Evolutionary conservation across 2,329 filamentous ascomycete genomes (phyloP).

Genomic region (Monosporascus sp.): DNA sequence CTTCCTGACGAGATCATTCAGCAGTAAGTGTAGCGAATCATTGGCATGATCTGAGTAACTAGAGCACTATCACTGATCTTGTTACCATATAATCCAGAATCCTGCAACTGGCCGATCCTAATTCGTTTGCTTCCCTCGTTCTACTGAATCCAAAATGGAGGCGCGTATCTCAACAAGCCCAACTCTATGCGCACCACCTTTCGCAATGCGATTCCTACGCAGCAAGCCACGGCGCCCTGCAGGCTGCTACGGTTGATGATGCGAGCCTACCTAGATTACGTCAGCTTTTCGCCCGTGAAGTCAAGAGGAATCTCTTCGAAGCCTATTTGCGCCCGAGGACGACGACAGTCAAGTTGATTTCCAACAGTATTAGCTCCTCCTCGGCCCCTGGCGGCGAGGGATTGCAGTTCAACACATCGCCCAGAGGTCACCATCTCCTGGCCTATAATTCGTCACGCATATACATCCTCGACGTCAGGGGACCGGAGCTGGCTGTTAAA

Average conservation of each 20-base stretch:
- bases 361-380: slow-evolving; percentile 76
- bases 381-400: slow-evolving; percentile 79
- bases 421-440: slow-evolving; percentile 66
- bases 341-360: slow-evolving; percentile 74
- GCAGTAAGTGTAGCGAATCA: slow-evolving; percentile 42
- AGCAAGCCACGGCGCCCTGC: slow-evolving; percentile 37
- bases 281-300: slow-evolving; percentile 60
- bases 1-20: slow-evolving; percentile 66
- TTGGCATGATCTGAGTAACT: slow-evolving; percentile 2
- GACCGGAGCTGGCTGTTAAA: slow-evolving; percentile 55
- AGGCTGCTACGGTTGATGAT: slow-evolving; percentile 32
- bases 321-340: slow-evolving; percentile 65
- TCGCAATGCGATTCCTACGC: slow-evolving; percentile 55
- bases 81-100: slow-evolving; percentile 42
- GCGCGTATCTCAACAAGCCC: slow-evolving; percentile 54
- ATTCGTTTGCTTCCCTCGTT: slow-evolving; percentile 61
- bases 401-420: slow-evolving; percentile 77
- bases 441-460: slow-evolving; percentile 83
- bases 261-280: slow-evolving; percentile 56
- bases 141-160: slow-evolving; percentile 63
- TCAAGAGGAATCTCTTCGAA: slow-evolving; percentile 73
- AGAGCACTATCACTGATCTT: not conserved
- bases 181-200: slow-evolving; percentile 59
- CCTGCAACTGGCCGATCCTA: slow-evolving; percentile 52
- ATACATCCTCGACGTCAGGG: slow-evolving; percentile 66